Conservation (phyloP, 768 basidiomycete genomes). For the Tricholomella constricta region DNA sequence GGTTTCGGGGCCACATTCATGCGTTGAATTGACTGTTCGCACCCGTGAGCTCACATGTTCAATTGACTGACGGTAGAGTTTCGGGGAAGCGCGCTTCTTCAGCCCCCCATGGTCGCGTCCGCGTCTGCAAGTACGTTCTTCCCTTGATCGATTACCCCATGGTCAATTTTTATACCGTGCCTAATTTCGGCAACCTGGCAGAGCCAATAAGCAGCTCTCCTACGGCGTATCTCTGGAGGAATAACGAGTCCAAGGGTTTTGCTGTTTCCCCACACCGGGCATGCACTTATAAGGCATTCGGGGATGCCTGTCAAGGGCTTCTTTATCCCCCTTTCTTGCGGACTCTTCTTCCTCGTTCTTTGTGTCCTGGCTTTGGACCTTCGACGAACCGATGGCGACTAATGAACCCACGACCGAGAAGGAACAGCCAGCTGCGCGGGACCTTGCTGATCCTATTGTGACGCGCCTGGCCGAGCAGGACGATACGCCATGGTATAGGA, state of each 20-base stretch:
- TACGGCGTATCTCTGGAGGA: slow-evolving; percentile 7
- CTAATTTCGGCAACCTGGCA: neutral
- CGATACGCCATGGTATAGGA: slow-evolving; percentile 60
- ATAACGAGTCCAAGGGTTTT: neutral
- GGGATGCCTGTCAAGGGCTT: neutral
- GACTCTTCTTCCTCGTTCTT: neutral
- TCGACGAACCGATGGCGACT: slow-evolving; percentile 6
- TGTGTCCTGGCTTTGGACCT: neutral
- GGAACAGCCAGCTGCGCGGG: slow-evolving; percentile 4
- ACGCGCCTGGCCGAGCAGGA: slow-evolving; percentile 49
- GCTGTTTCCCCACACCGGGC: neutral
- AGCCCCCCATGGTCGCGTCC: neutral
- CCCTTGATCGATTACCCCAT: neutral
- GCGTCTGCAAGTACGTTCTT: neutral
- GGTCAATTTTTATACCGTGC: neutral
- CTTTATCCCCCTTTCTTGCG: neutral
- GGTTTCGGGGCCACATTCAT: too few relatives aligned
- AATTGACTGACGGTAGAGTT: neutral
- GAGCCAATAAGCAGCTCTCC: neutral
- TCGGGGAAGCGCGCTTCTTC: neutral
- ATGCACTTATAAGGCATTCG: neutral
- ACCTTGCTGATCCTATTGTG: slow-evolving; percentile 35
- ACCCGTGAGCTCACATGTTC: neutral
- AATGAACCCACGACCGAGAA: slow-evolving; percentile 9
- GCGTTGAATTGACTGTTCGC: too few relatives aligned